A percentile compares a stretch with the other conserved stretches of the same genome.
Conservation (phyloP, 768 basidiomycete species). For the Xerocomus spinulosus region DNA sequence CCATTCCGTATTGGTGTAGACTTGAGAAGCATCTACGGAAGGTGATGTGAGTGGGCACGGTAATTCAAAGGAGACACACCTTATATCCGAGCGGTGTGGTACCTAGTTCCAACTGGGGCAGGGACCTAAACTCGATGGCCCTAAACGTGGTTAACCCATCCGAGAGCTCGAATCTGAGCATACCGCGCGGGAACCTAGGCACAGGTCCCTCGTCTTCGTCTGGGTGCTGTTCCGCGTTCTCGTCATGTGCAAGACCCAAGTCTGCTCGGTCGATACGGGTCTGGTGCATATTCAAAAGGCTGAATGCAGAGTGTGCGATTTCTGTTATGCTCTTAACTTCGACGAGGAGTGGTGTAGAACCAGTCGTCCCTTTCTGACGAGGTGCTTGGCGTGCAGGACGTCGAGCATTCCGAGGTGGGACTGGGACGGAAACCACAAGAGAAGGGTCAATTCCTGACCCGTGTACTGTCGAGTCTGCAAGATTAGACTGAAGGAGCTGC, state of each 20-base stretch:
- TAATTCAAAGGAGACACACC: conserved; percentile 36
- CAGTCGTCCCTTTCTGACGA: conserved; percentile 24
- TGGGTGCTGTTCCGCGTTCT: conserved; percentile 31
- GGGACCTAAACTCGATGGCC: conserved; percentile 69
- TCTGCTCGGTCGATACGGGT: conserved; percentile 59
- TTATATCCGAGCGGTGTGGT: conserved; percentile 81
- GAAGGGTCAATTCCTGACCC: conserved; percentile 56
- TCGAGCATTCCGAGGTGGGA: conserved; percentile 1
- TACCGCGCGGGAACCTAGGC: conserved; percentile 77
- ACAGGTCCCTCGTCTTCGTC: conserved; percentile 66
- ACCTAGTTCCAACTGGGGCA: conserved; percentile 66
- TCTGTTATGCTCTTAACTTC: conserved; percentile 79
- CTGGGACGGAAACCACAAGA: conserved; percentile 13
- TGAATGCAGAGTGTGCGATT: conserved; percentile 79
- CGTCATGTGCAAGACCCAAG: conserved; percentile 36
- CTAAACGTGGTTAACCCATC: conserved; percentile 69
- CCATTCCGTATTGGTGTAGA: conserved; percentile 65
- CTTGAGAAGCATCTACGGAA: conserved; percentile 59
- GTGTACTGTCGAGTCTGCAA: conserved; percentile 64
- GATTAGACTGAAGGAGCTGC: conserved; percentile 70
- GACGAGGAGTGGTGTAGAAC: conserved; percentile 55
- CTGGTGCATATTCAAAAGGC: conserved; percentile 58
- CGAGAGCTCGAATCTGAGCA: conserved; percentile 69
- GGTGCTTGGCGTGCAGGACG: conserved; percentile 2
- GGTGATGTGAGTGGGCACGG: not conserved